Conservation (phyloP, 495 filamentous ascomycete species). For the Podospora pseudocomata region DNA sequence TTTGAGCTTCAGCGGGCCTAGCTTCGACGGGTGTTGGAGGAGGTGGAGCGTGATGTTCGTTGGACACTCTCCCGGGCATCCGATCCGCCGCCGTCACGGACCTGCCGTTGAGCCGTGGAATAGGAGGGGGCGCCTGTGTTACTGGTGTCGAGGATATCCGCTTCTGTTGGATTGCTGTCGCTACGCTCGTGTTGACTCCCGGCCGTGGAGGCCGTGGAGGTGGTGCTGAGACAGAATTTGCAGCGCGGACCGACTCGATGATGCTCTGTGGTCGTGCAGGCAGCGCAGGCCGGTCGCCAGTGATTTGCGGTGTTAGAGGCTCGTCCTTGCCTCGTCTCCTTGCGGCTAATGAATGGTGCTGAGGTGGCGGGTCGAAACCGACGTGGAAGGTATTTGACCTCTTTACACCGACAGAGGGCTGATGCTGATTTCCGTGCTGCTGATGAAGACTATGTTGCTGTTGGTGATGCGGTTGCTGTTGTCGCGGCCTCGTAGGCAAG, state of each 20-base stretch:
- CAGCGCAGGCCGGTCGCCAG: constrained; percentile 56
- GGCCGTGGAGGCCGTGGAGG: constrained; percentile 49
- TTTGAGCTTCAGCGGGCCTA: constrained; percentile 28
- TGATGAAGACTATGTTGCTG: neutral
- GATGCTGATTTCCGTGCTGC: constrained; percentile 6
- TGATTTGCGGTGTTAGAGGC: constrained; percentile 31
- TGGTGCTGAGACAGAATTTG: constrained; percentile 32
- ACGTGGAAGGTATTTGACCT: constrained; percentile 30
- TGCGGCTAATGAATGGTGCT: constrained; percentile 46
- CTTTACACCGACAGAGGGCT: constrained; percentile 7
- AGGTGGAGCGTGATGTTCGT: constrained; percentile 32
- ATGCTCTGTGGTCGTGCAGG: constrained; percentile 52
- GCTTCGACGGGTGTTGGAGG: constrained; percentile 29
- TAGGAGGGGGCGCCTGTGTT: constrained; percentile 37
- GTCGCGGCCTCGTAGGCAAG: constrained; percentile 40
- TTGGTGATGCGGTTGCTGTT: constrained; percentile 16
- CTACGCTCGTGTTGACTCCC: constrained; percentile 31
- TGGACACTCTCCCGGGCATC: constrained; percentile 33
- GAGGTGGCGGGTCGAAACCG: constrained; percentile 47
- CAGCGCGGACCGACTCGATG: constrained; percentile 26
- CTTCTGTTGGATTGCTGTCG: constrained; percentile 39
- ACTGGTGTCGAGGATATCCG: constrained; percentile 49
- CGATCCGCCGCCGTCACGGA: constrained; percentile 48
- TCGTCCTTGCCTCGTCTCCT: constrained; percentile 37
- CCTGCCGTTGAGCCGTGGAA: constrained; percentile 43